phyloP scores from a whole-genome alignment of 805 yeast species.

The Ogataea parapolymorpha region DNA sequence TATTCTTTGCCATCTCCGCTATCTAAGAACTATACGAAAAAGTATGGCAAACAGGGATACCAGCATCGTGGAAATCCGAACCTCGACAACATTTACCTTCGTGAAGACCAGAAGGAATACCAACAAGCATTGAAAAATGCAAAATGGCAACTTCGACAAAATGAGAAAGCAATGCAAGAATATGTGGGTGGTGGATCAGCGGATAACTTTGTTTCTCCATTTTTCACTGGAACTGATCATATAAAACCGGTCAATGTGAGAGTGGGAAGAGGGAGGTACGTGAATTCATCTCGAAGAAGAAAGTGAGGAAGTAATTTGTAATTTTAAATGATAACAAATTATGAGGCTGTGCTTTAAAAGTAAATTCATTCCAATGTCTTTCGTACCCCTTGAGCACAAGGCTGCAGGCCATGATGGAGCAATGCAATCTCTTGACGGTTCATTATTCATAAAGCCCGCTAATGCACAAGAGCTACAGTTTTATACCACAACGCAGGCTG shows the following conservation, averaged over 20 bases:
- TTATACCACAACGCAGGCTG: conserved; percentile 42
- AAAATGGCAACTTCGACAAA: conserved; percentile 80
- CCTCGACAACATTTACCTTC: conserved; percentile 54
- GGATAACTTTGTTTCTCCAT: conserved; percentile 85
- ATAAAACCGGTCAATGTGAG: conserved; percentile 58
- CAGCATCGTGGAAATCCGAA: conserved; percentile 63
- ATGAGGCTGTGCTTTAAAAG: conserved; percentile 1
- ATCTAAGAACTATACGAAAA: conserved; percentile 68
- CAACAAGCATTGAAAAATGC: conserved; percentile 83
- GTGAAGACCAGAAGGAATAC: conserved; percentile 96
- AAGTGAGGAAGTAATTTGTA: background rate
- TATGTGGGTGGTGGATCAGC: conserved; percentile 97
- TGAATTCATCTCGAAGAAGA: conserved; percentile 40
- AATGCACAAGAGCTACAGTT: conserved; percentile 68
- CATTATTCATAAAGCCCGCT: conserved; percentile 71
- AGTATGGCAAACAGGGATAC: conserved; percentile 74
- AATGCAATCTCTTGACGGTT: conserved; percentile 57
- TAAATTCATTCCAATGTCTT: conserved; percentile 17
- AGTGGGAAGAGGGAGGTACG: conserved; percentile 83
- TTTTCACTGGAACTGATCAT: conserved; percentile 56
- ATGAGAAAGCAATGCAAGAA: conserved; percentile 79
- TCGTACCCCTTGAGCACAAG: conserved; percentile 49
- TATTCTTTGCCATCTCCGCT: conserved; percentile 86
- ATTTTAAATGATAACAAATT: background rate
- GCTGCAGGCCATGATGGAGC: conserved; percentile 95